These are phyloP conservation scores for Medicago arabica DNA, from an alignment of 306 rosid genomes.

Conservation along the genomic window DNA sequence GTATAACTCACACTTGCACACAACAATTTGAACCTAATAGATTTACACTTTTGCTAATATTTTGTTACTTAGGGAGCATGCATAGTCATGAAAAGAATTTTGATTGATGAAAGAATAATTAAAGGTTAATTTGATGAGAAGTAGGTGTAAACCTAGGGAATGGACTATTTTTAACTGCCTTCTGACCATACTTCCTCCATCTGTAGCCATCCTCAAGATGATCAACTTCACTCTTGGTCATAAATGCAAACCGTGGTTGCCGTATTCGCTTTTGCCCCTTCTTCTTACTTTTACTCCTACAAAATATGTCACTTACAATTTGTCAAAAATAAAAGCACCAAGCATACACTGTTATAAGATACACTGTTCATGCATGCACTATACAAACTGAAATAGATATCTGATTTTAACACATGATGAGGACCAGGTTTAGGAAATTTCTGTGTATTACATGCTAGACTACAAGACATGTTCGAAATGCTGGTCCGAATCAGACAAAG, in stretches of 20 bases:
- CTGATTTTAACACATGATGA: too few relatives aligned
- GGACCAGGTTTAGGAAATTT: too few relatives aligned
- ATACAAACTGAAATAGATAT: too few relatives aligned
- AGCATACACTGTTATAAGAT: not conserved
- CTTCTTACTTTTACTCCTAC: constrained; percentile 80
- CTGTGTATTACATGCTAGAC: too few relatives aligned
- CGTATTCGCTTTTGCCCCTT: constrained; percentile 88
- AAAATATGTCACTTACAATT: constrained; percentile 45
- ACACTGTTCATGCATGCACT: too few relatives aligned
- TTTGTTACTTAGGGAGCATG: not conserved
- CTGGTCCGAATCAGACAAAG: too few relatives aligned
- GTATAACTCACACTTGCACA: too few relatives aligned
- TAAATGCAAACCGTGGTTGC: constrained; percentile 90
- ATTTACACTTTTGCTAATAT: not conserved
- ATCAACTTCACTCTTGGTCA: constrained; percentile 97
- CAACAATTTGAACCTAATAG: too few relatives aligned
- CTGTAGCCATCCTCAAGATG: constrained; percentile 98
- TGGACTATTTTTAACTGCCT: constrained; percentile 95
- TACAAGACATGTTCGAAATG: too few relatives aligned
- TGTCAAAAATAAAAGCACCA: too few relatives aligned
- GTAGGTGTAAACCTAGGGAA: constrained; percentile 73
- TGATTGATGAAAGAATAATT: not conserved
- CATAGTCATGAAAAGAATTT: not conserved
- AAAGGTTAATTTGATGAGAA: constrained; percentile 29
- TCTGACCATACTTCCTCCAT: constrained; percentile 98